These are phyloP conservation scores for Pythium coloratum DNA, from an alignment of 352 stramenopile species.

Conservation along the genomic window DNA sequence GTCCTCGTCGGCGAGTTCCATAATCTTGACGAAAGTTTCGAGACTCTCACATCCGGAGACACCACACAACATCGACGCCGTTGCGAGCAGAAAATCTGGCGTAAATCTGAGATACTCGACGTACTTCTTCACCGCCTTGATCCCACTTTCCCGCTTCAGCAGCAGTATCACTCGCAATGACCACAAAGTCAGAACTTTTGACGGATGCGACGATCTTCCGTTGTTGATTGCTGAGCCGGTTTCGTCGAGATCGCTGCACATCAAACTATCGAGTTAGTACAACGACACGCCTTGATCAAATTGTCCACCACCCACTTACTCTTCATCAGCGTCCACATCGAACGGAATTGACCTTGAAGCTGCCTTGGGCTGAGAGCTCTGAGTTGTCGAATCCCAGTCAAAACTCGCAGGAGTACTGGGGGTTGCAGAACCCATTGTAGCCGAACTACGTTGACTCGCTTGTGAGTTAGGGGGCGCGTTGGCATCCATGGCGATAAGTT, in stretches of 20 bases:
- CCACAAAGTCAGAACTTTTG: constrained; percentile 44
- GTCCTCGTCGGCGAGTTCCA: constrained; percentile 56
- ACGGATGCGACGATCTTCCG: constrained; percentile 9
- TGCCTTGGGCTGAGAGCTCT: background rate
- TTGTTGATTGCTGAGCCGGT: background rate
- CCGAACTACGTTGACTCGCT: background rate
- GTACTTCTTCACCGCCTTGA: constrained; percentile 56
- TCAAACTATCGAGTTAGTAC: background rate
- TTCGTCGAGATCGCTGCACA: constrained; percentile 1
- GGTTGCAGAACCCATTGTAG: constrained; percentile 1
- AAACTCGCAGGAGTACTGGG: constrained; percentile 9
- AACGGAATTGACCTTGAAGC: background rate
- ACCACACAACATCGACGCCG: constrained; percentile 60
- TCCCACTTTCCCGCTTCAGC: constrained; percentile 74
- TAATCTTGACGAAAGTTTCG: constrained; percentile 49
- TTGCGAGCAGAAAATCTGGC: constrained; percentile 65
- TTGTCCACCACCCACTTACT: constrained; percentile 7
- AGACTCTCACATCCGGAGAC: constrained; percentile 58
- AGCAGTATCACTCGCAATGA: constrained; percentile 71
- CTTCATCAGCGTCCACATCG: constrained; percentile 20
- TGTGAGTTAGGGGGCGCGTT: background rate
- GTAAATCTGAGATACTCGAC: constrained; percentile 46
- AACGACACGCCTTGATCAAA: no score
- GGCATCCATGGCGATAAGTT: constrained; percentile 25
- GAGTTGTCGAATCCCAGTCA: constrained; percentile 23